These are phyloP conservation scores for Astragalus membranaceus DNA, from an alignment of 306 rosid species.

Conservation along the genomic window DNA sequence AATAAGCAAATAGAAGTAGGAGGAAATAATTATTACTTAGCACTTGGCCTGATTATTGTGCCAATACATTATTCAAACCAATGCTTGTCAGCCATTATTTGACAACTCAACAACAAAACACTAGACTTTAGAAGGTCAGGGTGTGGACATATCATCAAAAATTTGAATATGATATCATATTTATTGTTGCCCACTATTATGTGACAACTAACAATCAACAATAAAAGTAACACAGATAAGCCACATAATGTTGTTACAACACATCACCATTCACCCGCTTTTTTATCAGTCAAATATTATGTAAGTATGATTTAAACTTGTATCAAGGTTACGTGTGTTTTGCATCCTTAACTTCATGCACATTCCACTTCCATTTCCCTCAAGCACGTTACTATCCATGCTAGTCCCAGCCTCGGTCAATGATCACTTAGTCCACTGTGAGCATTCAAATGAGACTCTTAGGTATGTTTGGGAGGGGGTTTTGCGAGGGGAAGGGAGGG, in stretches of 20 bases:
- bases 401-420: background rate
- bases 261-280: background rate
- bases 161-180: background rate
- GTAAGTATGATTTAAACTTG: background rate
- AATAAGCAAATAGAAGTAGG: constrained; percentile 22
- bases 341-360: background rate
- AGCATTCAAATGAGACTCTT: background rate
- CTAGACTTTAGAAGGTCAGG: background rate
- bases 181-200: background rate
- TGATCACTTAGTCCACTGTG: background rate
- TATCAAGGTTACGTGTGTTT: background rate
- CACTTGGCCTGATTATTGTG: background rate
- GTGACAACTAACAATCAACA: background rate
- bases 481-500: too few relatives aligned
- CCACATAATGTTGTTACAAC: background rate
- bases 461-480: too few relatives aligned
- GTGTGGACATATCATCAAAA: background rate
- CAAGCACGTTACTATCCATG: background rate
- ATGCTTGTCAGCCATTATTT: constrained; percentile 1
- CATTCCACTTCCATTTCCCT: background rate
- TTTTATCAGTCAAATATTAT: background rate
- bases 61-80: background rate
- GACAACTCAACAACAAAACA: background rate
- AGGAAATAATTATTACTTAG: background rate
- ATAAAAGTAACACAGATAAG: background rate